Evolutionary conservation across 805 yeast species (phyloP), one percentile per base, ranked within the genome.

Genomic region (Isabelozyma gotoi): DNA sequence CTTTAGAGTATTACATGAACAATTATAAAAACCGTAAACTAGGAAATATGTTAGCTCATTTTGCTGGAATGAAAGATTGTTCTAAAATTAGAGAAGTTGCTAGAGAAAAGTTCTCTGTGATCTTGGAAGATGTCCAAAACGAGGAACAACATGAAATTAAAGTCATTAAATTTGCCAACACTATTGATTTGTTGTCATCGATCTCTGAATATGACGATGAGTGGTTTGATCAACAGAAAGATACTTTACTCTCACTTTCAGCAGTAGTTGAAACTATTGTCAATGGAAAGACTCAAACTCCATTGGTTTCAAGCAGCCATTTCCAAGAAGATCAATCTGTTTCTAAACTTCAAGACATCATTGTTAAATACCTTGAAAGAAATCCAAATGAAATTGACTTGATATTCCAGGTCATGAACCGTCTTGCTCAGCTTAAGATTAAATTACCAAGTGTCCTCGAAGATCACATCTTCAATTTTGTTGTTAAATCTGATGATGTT

Each of bases 301-400:
- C 79, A 0, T 60, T 81, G 44, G 72, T 78, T 2, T 82, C 90
- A 0, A 68, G 82, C 1, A 69, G 80, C 15, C 88, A 84, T 46
- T 77, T 90, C 56, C 88, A 85, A 56, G 72, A 88, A 3, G 84
- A 78, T 27, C 90, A 85, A 56, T 81, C 94, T 0, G 67, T 86
- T 19, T 75, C 75, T 18, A 81, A 77, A 42, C 70, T 88, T 37
- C 92, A 88, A 58, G 36, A 27, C 0, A 52, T 68, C 11, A 50
- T 68, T 27, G 66, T 71, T 5, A 39, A 48, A 2, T 71, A 45
- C 45, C 55, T 70, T 51, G 43, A 51, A 19, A 41, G 50, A 5
- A 57, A 63, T 32, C 57, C 59, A 0, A 41, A 50, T 2, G 64
- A 64, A 21, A 36, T 46, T 5, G 67, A 62, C 20, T 34, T 68